Conservation (phyloP, 1,284 basidiomycete species). For the Pholiota adiposa region DNA sequence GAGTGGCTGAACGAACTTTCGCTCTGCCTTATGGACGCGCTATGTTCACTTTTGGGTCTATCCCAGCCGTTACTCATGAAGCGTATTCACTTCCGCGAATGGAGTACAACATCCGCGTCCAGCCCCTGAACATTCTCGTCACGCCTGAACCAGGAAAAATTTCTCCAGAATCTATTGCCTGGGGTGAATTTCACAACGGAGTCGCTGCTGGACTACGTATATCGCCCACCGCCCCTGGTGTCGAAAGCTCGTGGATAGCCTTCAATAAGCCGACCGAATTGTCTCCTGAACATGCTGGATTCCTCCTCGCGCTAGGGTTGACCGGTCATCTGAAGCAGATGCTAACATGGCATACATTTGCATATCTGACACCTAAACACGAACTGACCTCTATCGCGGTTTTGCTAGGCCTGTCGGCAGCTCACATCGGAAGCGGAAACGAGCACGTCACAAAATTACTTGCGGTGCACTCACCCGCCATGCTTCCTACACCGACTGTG, state of each 20-base stretch:
- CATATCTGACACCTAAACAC: slow-evolving; percentile 94
- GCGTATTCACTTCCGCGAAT: slow-evolving; percentile 82
- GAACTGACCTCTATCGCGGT: slow-evolving; percentile 94
- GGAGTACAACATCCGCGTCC: slow-evolving; percentile 77
- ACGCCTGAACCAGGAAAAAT: slow-evolving; percentile 70
- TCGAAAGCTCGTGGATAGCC: slow-evolving; percentile 92
- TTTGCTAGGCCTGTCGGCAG: slow-evolving; percentile 89
- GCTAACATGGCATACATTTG: slow-evolving; percentile 88
- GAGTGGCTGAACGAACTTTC: slow-evolving; percentile 84
- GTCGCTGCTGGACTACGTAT: slow-evolving; percentile 90
- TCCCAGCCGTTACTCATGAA: slow-evolving; percentile 72
- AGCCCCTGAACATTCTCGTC: slow-evolving; percentile 68
- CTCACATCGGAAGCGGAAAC: slow-evolving; percentile 89
- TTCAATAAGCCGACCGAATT: slow-evolving; percentile 89
- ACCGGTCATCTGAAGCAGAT: slow-evolving; percentile 89
- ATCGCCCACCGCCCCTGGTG: slow-evolving; percentile 72
- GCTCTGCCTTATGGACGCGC: slow-evolving; percentile 86
- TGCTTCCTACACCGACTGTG: slow-evolving; percentile 86
- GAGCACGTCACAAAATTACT: slow-evolving; percentile 88
- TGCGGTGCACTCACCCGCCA: slow-evolving; percentile 90
- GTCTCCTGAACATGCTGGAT: slow-evolving; percentile 92
- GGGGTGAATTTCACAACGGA: slow-evolving; percentile 98
- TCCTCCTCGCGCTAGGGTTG: slow-evolving; percentile 91
- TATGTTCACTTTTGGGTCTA: slow-evolving; percentile 85
- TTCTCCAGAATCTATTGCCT: slow-evolving; percentile 72